Conservation (phyloP, 371 early-diverging fungal species). For the Mucor plumbeus region DNA sequence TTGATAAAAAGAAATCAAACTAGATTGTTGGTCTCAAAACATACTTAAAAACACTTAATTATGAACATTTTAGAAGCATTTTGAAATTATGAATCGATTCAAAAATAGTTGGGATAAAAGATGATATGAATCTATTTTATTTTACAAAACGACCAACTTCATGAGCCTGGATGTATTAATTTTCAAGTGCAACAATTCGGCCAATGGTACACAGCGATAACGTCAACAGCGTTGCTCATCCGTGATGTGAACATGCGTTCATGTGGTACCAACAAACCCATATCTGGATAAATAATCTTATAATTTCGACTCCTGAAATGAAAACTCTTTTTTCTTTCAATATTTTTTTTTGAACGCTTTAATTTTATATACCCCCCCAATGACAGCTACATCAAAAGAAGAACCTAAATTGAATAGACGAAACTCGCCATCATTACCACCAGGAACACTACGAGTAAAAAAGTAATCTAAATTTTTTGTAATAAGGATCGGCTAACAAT, state of each 20-base stretch:
- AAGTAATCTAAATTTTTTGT: neutral
- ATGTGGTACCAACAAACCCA: neutral
- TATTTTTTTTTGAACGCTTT: neutral
- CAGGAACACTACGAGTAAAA: conserved; percentile 22
- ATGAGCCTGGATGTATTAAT: too few relatives aligned
- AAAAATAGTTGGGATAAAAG: too few relatives aligned
- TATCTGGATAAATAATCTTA: conserved; percentile 7
- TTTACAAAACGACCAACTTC: too few relatives aligned
- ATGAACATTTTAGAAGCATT: too few relatives aligned
- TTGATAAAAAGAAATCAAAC: too few relatives aligned
- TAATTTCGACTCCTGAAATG: neutral
- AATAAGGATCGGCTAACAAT: neutral
- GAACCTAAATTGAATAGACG: neutral
- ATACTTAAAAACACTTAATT: too few relatives aligned
- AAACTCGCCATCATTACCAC: conserved; percentile 13
- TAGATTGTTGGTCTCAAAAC: too few relatives aligned
- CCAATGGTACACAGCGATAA: neutral
- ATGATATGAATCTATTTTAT: too few relatives aligned
- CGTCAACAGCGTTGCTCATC: neutral
- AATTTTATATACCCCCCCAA: neutral
- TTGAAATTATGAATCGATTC: too few relatives aligned
- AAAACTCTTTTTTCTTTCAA: neutral
- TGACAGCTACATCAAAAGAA: neutral
- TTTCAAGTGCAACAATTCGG: too few relatives aligned
- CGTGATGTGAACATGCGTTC: neutral